Evolutionary conservation across 805 yeast species (phyloP).

Genomic region (Ogataea polymorpha): DNA sequence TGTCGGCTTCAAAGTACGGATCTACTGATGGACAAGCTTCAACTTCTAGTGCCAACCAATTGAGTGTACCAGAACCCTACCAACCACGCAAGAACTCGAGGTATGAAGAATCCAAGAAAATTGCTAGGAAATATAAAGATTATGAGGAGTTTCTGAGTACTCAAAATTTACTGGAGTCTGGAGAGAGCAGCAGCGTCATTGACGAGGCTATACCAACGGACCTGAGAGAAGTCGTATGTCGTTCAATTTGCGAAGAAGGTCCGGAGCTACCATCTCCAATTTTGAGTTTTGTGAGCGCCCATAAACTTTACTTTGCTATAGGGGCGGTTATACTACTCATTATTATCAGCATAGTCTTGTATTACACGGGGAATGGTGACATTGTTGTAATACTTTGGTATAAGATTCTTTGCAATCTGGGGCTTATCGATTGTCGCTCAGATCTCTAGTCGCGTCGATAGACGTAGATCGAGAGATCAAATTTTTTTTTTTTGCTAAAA

Average conservation of each 20-base stretch:
- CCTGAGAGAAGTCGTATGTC: conserved; percentile 10
- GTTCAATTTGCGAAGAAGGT: conserved; percentile 9
- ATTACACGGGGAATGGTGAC: conserved; percentile 14
- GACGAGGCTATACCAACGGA: conserved; percentile 3
- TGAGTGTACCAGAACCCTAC: conserved; percentile 1
- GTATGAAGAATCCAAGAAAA: neutral
- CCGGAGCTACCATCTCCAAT: conserved; percentile 12
- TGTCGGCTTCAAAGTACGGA: conserved; percentile 3
- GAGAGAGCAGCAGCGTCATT: conserved; percentile 1
- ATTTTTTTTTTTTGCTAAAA: too few relatives aligned
- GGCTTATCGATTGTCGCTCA: conserved; percentile 13
- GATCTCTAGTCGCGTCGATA: conserved; percentile 6
- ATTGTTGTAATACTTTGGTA: conserved; percentile 19
- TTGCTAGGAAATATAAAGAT: conserved; percentile 9
- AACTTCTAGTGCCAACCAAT: neutral
- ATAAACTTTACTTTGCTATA: conserved; percentile 9
- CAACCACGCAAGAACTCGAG: neutral
- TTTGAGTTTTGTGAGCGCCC: conserved; percentile 8
- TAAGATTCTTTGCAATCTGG: conserved; percentile 18
- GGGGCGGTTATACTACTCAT: conserved; percentile 5
- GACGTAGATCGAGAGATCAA: conserved; percentile 1
- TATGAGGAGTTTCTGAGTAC: conserved; percentile 13
- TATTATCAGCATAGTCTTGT: conserved; percentile 13
- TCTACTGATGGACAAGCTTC: conserved; percentile 2
- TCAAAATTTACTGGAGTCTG: conserved; percentile 9